Base-by-base conservation (phyloP, 176 grass and related monocot genomes). In the Cenchrus purpureus region DNA sequence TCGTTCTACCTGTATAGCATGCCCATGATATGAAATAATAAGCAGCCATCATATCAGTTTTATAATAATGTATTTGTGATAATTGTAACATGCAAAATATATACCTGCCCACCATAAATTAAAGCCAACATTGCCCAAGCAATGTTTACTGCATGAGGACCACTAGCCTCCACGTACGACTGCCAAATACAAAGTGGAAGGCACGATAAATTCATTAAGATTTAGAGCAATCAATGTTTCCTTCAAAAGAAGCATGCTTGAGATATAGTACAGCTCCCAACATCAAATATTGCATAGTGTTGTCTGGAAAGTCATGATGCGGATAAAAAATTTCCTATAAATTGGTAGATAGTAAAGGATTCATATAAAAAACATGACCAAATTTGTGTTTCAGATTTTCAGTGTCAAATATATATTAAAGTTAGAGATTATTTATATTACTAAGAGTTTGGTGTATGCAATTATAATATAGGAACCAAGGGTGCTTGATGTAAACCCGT, bases 61-160 rank as follows among this genome's bases (percentile, higher is more conserved):
- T 8, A 17, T 5, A 59, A 65, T 55, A 52, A 71, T 71, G 3
- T 56, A 32, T 32, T 57, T n/a, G 0, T 15, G 25, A 0, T 7
- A 34, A n/a, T 79, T 40, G 1, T 17, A 71, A 72, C 28, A 4
- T 28, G 29, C 0, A 34, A 17, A 76, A 80, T 15, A 63, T 40
- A 52, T 63, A 86, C 94, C 85, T 97, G 91, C 9, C 91, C 89
- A 68, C 87, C 87, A 86, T 61, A 81, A 86, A 92, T 88, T 73
- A 97, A 88, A n/a, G 89, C 71, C 48, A 97, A 79, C 91, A 97
- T 94, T 51, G 88, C 94, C 91, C 89, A 96, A 31, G 86, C 73
- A 3, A 89, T 97, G 69, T 93, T 93, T 71, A 94, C 91, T 8
- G 82, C 94, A 90, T 92, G 87, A 54, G 86, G 49, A n/a, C 4